Base-by-base conservation (phyloP, 306 rosid species). In the Corylus americana region DNA sequence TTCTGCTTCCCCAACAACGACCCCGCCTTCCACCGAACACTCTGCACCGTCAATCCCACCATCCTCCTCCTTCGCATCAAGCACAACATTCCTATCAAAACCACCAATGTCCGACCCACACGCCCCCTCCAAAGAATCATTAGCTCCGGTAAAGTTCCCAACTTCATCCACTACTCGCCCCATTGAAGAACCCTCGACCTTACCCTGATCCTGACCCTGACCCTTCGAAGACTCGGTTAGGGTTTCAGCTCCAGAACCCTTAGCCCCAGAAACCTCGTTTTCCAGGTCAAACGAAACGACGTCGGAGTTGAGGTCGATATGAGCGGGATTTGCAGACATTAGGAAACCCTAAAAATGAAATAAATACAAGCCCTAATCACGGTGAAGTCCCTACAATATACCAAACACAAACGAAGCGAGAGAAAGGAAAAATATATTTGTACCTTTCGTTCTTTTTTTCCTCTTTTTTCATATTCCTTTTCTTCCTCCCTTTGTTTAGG, bases 241-340 rank as follows among this genome's bases (percentile, higher is more conserved):
- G 83, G 85, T 79, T 79, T 79, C 74, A 76, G 55, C 37, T 53
- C 9, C 45, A 68, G 75, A 79, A 6, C 73, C 79, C 18, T 49
- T 66, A 57, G 82, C 49, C 71, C 80, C 90, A 48, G 59, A 2
- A 42, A 81, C 78, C 35, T 83, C 87, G 11, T 64, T 83, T 48
- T 87, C 79, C 66, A 75, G 81, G 80, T 81, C 90, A 71, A 59
- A 58, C 80, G 81, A 77, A 78, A 72, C 79, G 37, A 82, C 82
- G 37, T 86, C 97, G 35, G 86, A 58, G 68, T 88, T 82, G 14
- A 93, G 83, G 87, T 87, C 89, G 18, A 87, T 77, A 27, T 22
- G 73, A 50, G 66, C 79, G 7, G 88, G 66, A 84, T 75, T 72
- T 12, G 22, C 57, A 72, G 88, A 80, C 93, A 85, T 84, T 20